These are phyloP conservation scores for Mallotus repandus DNA, from an alignment of 441 rosid genomes.

Conservation along the genomic window DNA sequence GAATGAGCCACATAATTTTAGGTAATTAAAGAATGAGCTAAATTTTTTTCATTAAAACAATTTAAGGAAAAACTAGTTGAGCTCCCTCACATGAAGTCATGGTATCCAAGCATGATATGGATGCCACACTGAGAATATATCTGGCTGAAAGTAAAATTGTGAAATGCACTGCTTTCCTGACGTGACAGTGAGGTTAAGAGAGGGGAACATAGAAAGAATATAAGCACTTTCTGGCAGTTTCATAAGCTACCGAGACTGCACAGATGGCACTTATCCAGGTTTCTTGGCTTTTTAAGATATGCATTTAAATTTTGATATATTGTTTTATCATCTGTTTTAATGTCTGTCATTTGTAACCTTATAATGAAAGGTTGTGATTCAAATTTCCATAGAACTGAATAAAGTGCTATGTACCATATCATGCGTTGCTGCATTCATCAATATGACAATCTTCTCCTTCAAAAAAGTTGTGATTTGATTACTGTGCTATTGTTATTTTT, in stretches of 20 bases:
- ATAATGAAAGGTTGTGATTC: no score
- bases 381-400: background rate
- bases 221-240: background rate
- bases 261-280: background rate
- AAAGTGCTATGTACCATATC: background rate
- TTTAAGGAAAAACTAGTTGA: background rate
- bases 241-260: conserved; percentile 1
- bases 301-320: background rate
- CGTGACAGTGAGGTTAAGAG: background rate
- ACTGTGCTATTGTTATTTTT: conserved; percentile 4
- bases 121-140: background rate
- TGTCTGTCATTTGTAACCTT: background rate
- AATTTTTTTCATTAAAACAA: background rate
- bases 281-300: background rate
- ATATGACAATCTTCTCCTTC: background rate
- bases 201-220: background rate
- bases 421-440: background rate
- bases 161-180: background rate
- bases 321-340: background rate
- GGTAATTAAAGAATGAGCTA: background rate
- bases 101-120: background rate
- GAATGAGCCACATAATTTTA: background rate
- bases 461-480: conserved; percentile 8
- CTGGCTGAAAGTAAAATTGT: background rate
- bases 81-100: background rate